Evolutionary conservation across 306 rosid species (phyloP), one percentile per base, ranked within the genome.

Genomic region (Fragaria ananassa): DNA sequence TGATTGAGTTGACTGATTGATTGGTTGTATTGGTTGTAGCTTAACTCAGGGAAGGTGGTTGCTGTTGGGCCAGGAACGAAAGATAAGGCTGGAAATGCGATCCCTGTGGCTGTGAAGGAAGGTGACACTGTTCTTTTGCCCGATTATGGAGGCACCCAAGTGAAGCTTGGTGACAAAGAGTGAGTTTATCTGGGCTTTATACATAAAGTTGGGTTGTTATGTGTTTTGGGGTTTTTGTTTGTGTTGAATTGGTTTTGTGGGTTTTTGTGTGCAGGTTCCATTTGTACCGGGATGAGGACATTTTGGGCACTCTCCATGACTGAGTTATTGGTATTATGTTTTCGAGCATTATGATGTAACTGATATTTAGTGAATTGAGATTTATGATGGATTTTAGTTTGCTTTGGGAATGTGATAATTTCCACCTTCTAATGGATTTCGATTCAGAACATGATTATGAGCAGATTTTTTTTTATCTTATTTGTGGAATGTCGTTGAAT

Each of bases 81-180:
- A 17, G 96, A 91, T 68, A 90, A 53, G 65, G 25, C 82, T 0
- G 97, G 98, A 68, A 87, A 91, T 78, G 54, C 85, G 84, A 79
- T 91, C 75, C 97, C 98, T 2, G 89, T 89, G 57, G 54, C 87
- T 1, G 87, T 91, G 37, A 94, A 88, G 37, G 94, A 91, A 76
- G 98, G 97, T 0, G 96, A 94, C 37, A 91, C 85, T 15, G 98
- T 94, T 77, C 90, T 94, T 53, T 87, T 94, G 82, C 97, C 98
- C 1, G 98, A 94, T 14, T 94, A 87, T 21, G 98, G 98, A 10
- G 97, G 98, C 21, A 82, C 94, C 50, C 88, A 89, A 68, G 85
- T 94, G 49, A 94, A 94, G 88, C 98, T 94, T 27, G 88, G 85
- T 46, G 98, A 94, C 41, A 94, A 90, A 86, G 98, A 87, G 98